phyloP scores from a whole-genome alignment of 2,329 filamentous ascomycete genomes.

The Aspergillus unguis region DNA sequence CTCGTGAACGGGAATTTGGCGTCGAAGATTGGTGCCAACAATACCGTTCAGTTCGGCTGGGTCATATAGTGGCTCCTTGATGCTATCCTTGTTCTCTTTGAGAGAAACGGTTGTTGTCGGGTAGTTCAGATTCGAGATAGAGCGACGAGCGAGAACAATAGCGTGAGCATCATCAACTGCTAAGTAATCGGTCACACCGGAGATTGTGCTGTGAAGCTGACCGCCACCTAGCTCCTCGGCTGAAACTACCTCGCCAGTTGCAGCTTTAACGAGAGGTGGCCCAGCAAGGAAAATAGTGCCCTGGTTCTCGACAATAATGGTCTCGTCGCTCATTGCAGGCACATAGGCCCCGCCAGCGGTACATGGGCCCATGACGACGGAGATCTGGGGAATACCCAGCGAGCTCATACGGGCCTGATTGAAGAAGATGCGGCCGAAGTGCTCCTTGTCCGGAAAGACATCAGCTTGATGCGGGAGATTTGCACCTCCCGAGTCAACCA shows the following conservation, averaged over 20 bases:
- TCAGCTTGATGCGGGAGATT: slow-evolving; percentile 94
- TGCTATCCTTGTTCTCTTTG: slow-evolving; percentile 31
- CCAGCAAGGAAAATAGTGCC: slow-evolving; percentile 98
- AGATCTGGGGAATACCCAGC: slow-evolving; percentile 84
- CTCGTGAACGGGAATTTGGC: slow-evolving; percentile 80
- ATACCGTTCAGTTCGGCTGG: slow-evolving; percentile 80
- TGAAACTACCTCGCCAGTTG: slow-evolving; percentile 86
- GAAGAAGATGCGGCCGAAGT: slow-evolving; percentile 97
- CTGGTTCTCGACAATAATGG: slow-evolving; percentile 91
- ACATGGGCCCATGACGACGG: slow-evolving; percentile 95
- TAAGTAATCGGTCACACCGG: slow-evolving; percentile 91
- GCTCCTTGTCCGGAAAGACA: slow-evolving; percentile 90
- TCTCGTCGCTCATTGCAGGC: slow-evolving; percentile 95
- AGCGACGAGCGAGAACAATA: slow-evolving; percentile 76
- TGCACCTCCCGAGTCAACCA: slow-evolving; percentile 92
- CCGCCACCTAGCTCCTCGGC: slow-evolving; percentile 90
- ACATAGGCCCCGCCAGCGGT: slow-evolving; percentile 96
- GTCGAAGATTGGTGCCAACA: slow-evolving; percentile 82
- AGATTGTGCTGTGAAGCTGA: slow-evolving; percentile 82
- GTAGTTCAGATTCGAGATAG: slow-evolving; percentile 87
- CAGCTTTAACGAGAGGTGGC: slow-evolving; percentile 90
- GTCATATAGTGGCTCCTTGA: slow-evolving; percentile 75
- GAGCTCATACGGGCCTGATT: slow-evolving; percentile 95
- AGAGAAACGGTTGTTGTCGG: slow-evolving; percentile 48
- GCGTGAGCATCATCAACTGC: slow-evolving; percentile 93